A percentile compares a stretch with the other conserved stretches of the same genome.
Evolutionary conservation across 2,329 filamentous ascomycete genomes (phyloP).

Genomic region (Xylaria sp.): DNA sequence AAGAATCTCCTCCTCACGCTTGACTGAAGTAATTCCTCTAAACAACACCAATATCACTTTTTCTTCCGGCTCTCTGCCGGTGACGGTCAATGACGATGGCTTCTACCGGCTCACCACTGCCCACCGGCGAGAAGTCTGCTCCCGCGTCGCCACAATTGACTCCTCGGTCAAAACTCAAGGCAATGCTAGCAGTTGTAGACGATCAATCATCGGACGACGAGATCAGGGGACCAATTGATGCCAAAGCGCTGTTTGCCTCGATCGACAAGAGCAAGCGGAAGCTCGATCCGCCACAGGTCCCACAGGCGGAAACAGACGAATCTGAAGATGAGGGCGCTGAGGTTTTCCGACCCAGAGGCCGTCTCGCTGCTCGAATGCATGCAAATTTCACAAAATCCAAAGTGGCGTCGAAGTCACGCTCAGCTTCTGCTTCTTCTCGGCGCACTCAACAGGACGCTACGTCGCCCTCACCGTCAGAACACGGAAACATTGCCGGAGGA

Average conservation of each 20-base stretch:
- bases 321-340: constrained; percentile 36
- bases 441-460: constrained; percentile 2
- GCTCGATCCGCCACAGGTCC: constrained; percentile 17
- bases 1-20: constrained; percentile 23
- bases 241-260: constrained; percentile 25
- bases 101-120: constrained; percentile 44
- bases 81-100: constrained; percentile 38
- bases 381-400: constrained; percentile 18
- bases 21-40: constrained; percentile 9
- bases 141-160: constrained; percentile 43
- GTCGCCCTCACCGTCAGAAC: constrained; percentile 8
- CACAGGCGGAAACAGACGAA: constrained; percentile 35
- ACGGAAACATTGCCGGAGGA: constrained; percentile 14
- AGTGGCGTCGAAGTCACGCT: constrained; percentile 9
- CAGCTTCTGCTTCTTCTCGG: background rate
- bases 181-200: constrained; percentile 47
- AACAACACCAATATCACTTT: background rate
- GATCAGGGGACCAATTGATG: constrained; percentile 22
- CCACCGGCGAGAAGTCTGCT: constrained; percentile 37
- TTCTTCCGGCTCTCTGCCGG: constrained; percentile 2
- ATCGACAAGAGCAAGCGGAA: constrained; percentile 18
- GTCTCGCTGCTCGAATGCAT: constrained; percentile 33
- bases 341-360: constrained; percentile 38
- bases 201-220: constrained; percentile 42
- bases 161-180: constrained; percentile 51